Evolutionary conservation across 805 yeast species (phyloP).

Genomic region (Cyberlindnera japonica): DNA sequence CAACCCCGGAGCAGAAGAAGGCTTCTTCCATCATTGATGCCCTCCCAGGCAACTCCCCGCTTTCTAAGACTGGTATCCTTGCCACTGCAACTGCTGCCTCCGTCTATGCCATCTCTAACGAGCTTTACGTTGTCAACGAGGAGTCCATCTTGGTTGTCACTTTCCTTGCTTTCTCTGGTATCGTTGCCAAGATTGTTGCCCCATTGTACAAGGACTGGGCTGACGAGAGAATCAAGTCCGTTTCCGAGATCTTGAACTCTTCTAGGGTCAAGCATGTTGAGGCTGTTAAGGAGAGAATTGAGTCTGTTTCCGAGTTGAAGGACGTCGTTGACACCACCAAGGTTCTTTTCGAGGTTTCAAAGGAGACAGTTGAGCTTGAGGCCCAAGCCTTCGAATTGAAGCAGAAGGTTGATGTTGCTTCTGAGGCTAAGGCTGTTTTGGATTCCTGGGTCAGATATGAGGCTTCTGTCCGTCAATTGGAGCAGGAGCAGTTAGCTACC

Average conservation of each 20-base stretch:
- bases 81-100: constrained; percentile 96
- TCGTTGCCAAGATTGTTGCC: constrained; percentile 83
- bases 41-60: constrained; percentile 82
- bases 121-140: constrained; percentile 88
- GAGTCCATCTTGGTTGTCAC: constrained; percentile 84
- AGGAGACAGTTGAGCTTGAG: constrained; percentile 95
- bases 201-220: constrained; percentile 97
- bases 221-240: constrained; percentile 75
- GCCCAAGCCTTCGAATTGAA: constrained; percentile 90
- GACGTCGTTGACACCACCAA: constrained; percentile 91
- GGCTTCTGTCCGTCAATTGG: constrained; percentile 91
- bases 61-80: constrained; percentile 91
- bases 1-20: constrained; percentile 75
- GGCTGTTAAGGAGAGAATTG: constrained; percentile 92
- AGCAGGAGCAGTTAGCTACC: constrained; percentile 88
- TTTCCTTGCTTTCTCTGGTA: constrained; percentile 70
- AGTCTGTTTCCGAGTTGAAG: constrained; percentile 80
- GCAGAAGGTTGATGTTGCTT: constrained; percentile 83
- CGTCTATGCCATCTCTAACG: constrained; percentile 89
- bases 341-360: constrained; percentile 87
- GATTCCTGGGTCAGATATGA: constrained; percentile 99
- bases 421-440: constrained; percentile 90
- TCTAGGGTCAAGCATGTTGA: constrained; percentile 88
- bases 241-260: constrained; percentile 74
- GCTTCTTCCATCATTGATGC: constrained; percentile 88